Percentiles rank a stretch among this genome's conserved stretches.
Conservation (phyloP, 1,284 basidiomycete genomes). For the Polyporus tsugae region DNA sequence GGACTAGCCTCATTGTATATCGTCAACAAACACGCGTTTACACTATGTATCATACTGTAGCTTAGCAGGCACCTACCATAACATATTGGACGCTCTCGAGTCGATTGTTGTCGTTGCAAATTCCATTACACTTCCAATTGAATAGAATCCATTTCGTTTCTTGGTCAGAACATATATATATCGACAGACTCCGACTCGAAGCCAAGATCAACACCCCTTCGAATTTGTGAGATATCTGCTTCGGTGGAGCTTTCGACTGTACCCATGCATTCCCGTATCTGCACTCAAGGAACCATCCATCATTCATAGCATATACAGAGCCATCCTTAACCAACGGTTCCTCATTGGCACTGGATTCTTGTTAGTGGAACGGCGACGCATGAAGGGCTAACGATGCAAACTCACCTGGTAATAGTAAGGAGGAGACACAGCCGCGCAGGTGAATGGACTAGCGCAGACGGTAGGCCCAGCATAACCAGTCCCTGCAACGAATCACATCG, state of each 20-base stretch:
- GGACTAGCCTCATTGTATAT: slow-evolving; percentile 18
- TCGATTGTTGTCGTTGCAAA: neutral
- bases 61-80: slow-evolving; percentile 1
- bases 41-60: slow-evolving; percentile 21
- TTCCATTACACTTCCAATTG: neutral
- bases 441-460: slow-evolving; percentile 50
- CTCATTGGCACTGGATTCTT: slow-evolving; percentile 15
- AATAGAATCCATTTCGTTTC: neutral
- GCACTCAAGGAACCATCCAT: neutral
- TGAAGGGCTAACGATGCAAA: neutral
- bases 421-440: slow-evolving; percentile 56
- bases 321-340: neutral
- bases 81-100: neutral
- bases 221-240: no score
- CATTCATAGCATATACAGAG: neutral
- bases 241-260: no score
- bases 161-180: no score
- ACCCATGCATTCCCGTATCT: no score
- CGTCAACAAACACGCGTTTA: slow-evolving; percentile 4
- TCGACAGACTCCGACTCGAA: neutral
- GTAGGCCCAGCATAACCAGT: slow-evolving; percentile 59
- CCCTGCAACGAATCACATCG: slow-evolving; percentile 34
- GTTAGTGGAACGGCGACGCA: neutral
- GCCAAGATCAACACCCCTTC: neutral
- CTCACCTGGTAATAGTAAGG: slow-evolving; percentile 63